Conservation (phyloP, 768 basidiomycete species). For the Suillus luteus region DNA sequence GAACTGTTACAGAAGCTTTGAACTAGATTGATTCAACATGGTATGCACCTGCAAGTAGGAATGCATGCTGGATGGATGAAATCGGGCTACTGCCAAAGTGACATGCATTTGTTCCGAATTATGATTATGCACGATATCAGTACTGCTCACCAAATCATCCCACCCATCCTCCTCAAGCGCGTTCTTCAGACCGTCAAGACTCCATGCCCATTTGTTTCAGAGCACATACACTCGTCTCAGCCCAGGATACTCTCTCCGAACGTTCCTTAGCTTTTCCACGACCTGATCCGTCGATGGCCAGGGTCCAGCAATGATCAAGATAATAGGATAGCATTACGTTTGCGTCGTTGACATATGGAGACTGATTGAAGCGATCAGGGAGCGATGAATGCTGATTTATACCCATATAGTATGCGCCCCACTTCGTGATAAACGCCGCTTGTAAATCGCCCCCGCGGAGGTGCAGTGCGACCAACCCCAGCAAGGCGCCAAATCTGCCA, state of each 20-base stretch:
- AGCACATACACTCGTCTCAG: constrained; percentile 47
- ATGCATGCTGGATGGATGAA: constrained; percentile 60
- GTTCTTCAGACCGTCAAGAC: constrained; percentile 39
- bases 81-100: constrained; percentile 42
- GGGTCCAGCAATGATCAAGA: constrained; percentile 38
- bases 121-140: constrained; percentile 45
- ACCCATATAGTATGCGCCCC: constrained; percentile 50
- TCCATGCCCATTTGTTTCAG: constrained; percentile 52
- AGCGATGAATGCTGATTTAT: constrained; percentile 47
- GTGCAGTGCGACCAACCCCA: constrained; percentile 54
- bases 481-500: too few relatives aligned
- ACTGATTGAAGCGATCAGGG: constrained; percentile 43
- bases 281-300: constrained; percentile 44
- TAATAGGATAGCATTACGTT: constrained; percentile 34
- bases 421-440: constrained; percentile 50
- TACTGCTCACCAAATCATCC: constrained; percentile 46
- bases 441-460: constrained; percentile 58
- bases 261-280: constrained; percentile 37
- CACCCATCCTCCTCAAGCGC: constrained; percentile 50
- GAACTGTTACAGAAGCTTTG: constrained; percentile 28
- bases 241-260: constrained; percentile 36
- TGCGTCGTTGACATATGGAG: constrained; percentile 15
- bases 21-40: constrained; percentile 38
- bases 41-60: constrained; percentile 39
- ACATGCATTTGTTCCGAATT: constrained; percentile 50